Evolutionary conservation across 768 basidiomycete genomes (phyloP).

Genomic region (Lactarius pseudohatsudake): DNA sequence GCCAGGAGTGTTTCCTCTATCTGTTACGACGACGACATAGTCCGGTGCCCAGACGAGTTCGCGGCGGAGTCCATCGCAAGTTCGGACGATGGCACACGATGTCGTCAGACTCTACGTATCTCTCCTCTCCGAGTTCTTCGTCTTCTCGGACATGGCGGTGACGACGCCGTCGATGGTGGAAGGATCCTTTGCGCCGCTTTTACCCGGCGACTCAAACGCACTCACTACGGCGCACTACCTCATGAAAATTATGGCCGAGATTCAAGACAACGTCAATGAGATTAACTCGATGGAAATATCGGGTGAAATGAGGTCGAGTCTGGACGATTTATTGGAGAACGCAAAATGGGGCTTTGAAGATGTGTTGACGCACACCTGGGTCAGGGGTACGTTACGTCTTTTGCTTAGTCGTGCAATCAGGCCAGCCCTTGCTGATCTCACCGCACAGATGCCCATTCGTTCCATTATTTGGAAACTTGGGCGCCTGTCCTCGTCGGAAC

Average conservation of each 20-base stretch:
- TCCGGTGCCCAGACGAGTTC: constrained; percentile 41
- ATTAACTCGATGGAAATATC: constrained; percentile 77
- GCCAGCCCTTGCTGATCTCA: constrained; percentile 5
- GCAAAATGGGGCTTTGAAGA: constrained; percentile 88
- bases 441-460: constrained; percentile 70
- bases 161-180: constrained; percentile 49
- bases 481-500: constrained; percentile 56
- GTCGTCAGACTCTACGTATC: constrained; percentile 84
- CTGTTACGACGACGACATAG: constrained; percentile 20
- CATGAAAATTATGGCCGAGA: constrained; percentile 75
- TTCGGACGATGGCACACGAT: constrained; percentile 84
- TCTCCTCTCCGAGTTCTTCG: constrained; percentile 83
- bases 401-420: background rate
- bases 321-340: constrained; percentile 77
- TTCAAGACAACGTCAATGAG: constrained; percentile 85
- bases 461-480: constrained; percentile 91
- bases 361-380: constrained; percentile 74
- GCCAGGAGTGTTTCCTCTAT: background rate
- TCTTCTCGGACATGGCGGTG: constrained; percentile 73
- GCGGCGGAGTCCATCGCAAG: constrained; percentile 80
- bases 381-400: constrained; percentile 66
- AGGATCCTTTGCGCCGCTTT: constrained; percentile 44
- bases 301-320: constrained; percentile 61
- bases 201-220: constrained; percentile 78
- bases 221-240: constrained; percentile 82